Conservation (phyloP, 192 early-diverging fungal genomes). For the Umbelopsis sp. region DNA sequence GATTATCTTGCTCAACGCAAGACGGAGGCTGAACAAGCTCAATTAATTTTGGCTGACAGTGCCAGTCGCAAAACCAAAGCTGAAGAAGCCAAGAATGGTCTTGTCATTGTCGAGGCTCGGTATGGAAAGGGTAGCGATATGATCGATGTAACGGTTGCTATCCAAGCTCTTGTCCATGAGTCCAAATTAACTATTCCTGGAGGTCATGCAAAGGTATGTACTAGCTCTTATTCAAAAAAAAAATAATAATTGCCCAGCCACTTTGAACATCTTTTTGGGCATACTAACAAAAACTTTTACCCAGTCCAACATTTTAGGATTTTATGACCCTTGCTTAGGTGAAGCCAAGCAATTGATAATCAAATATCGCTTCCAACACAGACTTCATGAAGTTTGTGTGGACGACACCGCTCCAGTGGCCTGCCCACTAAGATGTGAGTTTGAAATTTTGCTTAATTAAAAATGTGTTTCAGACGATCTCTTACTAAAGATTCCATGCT, state of each 20-base stretch:
- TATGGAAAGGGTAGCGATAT: slow-evolving; percentile 72
- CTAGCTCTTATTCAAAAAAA: no score
- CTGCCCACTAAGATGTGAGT: slow-evolving; percentile 76
- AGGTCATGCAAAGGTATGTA: slow-evolving; percentile 80
- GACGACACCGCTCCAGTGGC: slow-evolving; percentile 80
- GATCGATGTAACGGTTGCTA: slow-evolving; percentile 85
- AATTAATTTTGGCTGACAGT: slow-evolving; percentile 67
- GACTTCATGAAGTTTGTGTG: slow-evolving; percentile 79
- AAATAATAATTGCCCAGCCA: no score
- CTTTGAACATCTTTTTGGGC: no score
- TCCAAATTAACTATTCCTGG: slow-evolving; percentile 89
- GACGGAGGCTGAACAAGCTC: slow-evolving; percentile 79
- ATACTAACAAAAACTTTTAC: slow-evolving; percentile 8
- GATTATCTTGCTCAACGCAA: slow-evolving; percentile 66
- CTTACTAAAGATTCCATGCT: background rate
- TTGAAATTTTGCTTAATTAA: background rate
- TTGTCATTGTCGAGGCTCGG: slow-evolving; percentile 84
- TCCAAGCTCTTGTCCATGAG: slow-evolving; percentile 83
- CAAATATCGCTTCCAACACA: slow-evolving; percentile 81
- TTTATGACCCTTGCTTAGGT: slow-evolving; percentile 95
- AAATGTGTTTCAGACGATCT: background rate
- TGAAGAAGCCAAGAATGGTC: slow-evolving; percentile 67
- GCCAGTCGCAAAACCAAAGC: slow-evolving; percentile 67
- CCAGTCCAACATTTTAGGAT: slow-evolving; percentile 85
- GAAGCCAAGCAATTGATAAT: slow-evolving; percentile 82